phyloP scores from a whole-genome alignment of 73 alveolate species.

The Paramecium sonneborni region DNA sequence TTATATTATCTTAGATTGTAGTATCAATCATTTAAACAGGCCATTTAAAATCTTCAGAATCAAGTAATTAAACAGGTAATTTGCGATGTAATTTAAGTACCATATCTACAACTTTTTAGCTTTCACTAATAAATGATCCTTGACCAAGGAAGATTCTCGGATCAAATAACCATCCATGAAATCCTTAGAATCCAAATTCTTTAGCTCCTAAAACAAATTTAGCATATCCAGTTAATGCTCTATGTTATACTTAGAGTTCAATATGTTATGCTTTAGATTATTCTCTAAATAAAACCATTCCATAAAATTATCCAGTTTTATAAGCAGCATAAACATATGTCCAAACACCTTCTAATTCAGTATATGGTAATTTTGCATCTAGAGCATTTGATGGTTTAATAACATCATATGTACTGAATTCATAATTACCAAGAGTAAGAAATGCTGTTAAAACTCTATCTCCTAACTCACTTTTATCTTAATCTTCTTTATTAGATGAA shows the following conservation, averaged over 20 bases:
- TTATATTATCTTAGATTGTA: background rate
- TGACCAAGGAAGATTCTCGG: constrained; percentile 36
- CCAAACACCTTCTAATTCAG: constrained; percentile 30
- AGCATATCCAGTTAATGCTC: constrained; percentile 23
- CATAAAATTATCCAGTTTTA: constrained; percentile 5
- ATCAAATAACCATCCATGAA: constrained; percentile 54
- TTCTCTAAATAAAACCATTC: constrained; percentile 21
- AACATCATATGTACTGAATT: constrained; percentile 52
- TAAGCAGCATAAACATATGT: constrained; percentile 29
- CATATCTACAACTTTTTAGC: constrained; percentile 28
- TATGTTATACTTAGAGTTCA: constrained; percentile 1
- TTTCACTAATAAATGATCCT: constrained; percentile 3
- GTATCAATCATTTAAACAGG: background rate
- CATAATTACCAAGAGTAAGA: background rate
- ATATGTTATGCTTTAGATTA: background rate
- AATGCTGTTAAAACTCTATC: constrained; percentile 43
- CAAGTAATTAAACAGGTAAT: background rate
- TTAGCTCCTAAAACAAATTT: constrained; percentile 23
- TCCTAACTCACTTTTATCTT: constrained; percentile 23
- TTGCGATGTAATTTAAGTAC: constrained; percentile 21
- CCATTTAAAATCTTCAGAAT: constrained; percentile 30
- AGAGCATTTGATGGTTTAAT: background rate
- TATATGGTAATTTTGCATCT: background rate
- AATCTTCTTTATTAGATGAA: constrained; percentile 12
- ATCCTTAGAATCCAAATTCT: constrained; percentile 7